Evolutionary conservation across 2,329 filamentous ascomycete species (phyloP).

Genomic region (Fusarium hainanense): DNA sequence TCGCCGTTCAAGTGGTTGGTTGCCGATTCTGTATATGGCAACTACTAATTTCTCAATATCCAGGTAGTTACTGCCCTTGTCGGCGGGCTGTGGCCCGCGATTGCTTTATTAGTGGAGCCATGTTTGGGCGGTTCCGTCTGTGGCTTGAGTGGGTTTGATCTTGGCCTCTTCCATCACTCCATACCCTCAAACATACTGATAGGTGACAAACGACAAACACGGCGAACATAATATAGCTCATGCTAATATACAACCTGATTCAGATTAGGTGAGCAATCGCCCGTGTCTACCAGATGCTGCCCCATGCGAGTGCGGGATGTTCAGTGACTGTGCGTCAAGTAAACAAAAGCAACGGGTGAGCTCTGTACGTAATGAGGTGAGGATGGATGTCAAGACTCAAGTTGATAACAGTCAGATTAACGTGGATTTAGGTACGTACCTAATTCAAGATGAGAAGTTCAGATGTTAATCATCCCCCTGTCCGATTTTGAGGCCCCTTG

Average conservation of each 20-base stretch:
- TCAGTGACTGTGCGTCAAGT: slow-evolving; percentile 1
- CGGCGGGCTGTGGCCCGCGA: slow-evolving; percentile 19
- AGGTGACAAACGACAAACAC: not conserved
- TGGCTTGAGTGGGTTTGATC: slow-evolving; percentile 20
- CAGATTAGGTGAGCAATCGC: not conserved
- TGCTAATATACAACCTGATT: not conserved
- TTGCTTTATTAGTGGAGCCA: slow-evolving; percentile 30
- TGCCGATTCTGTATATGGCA: slow-evolving; percentile 18
- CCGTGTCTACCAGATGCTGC: not conserved
- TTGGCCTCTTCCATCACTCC: not conserved
- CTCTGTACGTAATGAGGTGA: slow-evolving; percentile 15
- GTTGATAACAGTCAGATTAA: not conserved
- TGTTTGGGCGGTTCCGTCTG: slow-evolving; percentile 24
- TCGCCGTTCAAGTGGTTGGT: slow-evolving; percentile 7
- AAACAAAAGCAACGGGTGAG: not conserved
- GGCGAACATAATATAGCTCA: not conserved
- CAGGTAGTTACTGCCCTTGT: slow-evolving; percentile 23
- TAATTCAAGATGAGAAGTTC: not conserved
- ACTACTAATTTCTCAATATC: slow-evolving; percentile 38
- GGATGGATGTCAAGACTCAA: not conserved
- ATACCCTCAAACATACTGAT: not conserved
- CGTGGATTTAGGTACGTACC: not conserved
- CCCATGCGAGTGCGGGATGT: not conserved
- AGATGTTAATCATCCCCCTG: slow-evolving; percentile 6
- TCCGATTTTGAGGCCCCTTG: slow-evolving; percentile 33